Evolutionary conservation across 2,329 filamentous ascomycete species (phyloP), one percentile per base, ranked within the genome.

Genomic region (Colletotrichum theobromicola): DNA sequence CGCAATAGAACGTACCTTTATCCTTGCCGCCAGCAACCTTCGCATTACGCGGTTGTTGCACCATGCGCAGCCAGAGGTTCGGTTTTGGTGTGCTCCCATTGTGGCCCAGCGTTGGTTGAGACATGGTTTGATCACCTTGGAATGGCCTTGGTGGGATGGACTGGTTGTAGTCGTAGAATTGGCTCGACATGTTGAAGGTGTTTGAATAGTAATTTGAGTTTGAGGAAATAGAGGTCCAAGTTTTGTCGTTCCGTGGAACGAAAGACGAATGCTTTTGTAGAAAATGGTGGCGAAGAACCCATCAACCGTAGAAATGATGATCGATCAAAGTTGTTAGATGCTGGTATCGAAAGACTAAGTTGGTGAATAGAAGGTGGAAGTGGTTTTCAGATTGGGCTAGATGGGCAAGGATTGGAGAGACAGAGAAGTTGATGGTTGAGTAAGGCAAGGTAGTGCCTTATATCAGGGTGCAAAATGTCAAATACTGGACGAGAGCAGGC

Each of bases 21-120:
- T 95, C 94, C 83, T 95, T 95, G 77, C 92, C 92, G 77, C 93
- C 88, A 57, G 67, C 67, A 9, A 71, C 62, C 21, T 66, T 74
- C 16, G 53, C 67, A 35, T 67, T 42, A 5, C 26, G 18, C 5
- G 71, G 71, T 3, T 42, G 34, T 37, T 74, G 71, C 3, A 50
- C 12, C 28, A 74, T 34, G 13, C 42, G 42, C 42, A 50, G n/a
- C 42, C 42, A 50, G n/a, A 50, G 42, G 92, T 90, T 50, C 42
- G 42, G 42, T n/a, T 50, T 50, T 24, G 42, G n/a, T 0, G 42
- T n/a, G 42, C 42, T 50, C 24, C 42, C 42, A 21, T 50, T 50
- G 42, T 50, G 42, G n/a, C 42, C 42, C 21, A 50, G 42, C n/a
- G 42, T 50, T 21, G 42, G n/a, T 50, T 50, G 42, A 50, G 42